Base-by-base conservation (phyloP, 106 monocot genomes). In the Phalaenopsis aphrodite region DNA sequence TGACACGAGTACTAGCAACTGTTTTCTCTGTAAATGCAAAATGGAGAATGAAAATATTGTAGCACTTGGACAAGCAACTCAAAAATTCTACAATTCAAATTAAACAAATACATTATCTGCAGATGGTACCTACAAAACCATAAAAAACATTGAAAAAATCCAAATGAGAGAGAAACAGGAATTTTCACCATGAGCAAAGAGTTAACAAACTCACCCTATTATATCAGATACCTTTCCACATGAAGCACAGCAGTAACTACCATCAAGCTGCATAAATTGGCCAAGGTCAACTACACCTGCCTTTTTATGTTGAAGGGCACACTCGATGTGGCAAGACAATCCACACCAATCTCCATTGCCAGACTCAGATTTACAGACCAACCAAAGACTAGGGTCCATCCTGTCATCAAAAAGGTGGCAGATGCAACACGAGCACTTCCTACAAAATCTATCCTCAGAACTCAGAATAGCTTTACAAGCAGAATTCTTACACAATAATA, bases 321-420 rank as follows among this genome's bases (percentile, higher is more conserved):
- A 97, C 61, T 97, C 90, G 2, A 97, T 76, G 80, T 97, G 96
- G 41, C 86, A 97, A 52, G 96, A 94, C 57, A 88, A 41, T 23
- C 87, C 93, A 89, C 96, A 94, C 1, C 87, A 88, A 68, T 90
- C 85, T 56, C 76, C 75, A 77, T 49, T 80, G 18, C 82, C 73
- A 46, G 80, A n/a, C 52, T 96, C 94, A 8, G 91, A 78, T 17
- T 39, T 80, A 83, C 94, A 97, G 67, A 89, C 80, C 77, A 97
- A 23, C 96, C 96, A 97, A 5, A 94, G 84, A 76, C 90, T 94
- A 48, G 96, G 94, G 77, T 97, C 96, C 80, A 90, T 97, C 43
- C 92, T 97, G 47, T 97, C 96, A 78, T 97, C 96, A 68, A 84
- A 97, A 43, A 85, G 76, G 56, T 77, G 75, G 56, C 96, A 97